These are phyloP conservation scores for Marsdenia floribunda DNA, from an alignment of 257 asterid genomes.

Conservation along the genomic window DNA sequence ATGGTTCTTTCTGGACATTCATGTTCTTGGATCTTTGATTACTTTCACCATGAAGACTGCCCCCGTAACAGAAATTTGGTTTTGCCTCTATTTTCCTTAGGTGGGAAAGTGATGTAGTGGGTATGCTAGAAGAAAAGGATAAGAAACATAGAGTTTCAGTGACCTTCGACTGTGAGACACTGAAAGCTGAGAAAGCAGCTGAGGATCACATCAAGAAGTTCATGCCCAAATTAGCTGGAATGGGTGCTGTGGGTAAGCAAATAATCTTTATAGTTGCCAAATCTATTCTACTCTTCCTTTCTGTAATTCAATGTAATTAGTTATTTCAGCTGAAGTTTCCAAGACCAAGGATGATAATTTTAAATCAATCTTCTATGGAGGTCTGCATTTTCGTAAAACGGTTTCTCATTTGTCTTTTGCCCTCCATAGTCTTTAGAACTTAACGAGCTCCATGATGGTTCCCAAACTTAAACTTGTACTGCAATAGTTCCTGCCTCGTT, in stretches of 20 bases:
- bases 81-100: conserved; percentile 29
- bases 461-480: not conserved
- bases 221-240: conserved; percentile 93
- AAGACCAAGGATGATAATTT: not conserved
- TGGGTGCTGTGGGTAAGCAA: conserved; percentile 82
- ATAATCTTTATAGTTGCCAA: conserved; percentile 11
- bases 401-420: not conserved
- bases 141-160: conserved; percentile 43
- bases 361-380: not conserved
- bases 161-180: conserved; percentile 84
- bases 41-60: not conserved
- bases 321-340: not conserved
- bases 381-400: not conserved
- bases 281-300: conserved; percentile 1
- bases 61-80: conserved; percentile 1
- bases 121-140: conserved; percentile 76
- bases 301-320: not conserved
- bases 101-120: conserved; percentile 89
- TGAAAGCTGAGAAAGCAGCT: conserved; percentile 86
- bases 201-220: conserved; percentile 80
- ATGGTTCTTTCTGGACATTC: not conserved
- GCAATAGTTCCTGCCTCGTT: not conserved
- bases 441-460: not conserved
- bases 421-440: not conserved
- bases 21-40: not conserved